Evolutionary conservation across 208 protist species (phyloP).

Genomic region (Herpetomonas muscarum): DNA sequence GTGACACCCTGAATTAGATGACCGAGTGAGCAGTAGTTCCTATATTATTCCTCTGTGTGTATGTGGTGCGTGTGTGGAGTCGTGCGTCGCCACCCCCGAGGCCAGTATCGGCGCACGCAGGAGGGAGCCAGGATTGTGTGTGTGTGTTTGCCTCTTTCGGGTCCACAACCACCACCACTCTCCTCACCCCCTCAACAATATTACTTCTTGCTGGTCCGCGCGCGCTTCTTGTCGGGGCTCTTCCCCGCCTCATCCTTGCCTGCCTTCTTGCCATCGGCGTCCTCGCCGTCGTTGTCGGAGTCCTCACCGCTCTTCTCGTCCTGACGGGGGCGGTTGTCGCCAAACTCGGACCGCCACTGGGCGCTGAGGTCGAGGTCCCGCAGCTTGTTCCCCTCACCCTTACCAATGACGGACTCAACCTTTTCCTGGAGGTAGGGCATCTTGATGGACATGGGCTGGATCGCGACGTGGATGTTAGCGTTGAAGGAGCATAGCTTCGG

Average conservation of each 20-base stretch:
- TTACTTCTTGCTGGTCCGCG: slow-evolving; percentile 10
- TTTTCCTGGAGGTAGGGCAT: slow-evolving; percentile 40
- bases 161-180: not conserved
- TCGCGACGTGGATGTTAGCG: slow-evolving; percentile 24
- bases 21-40: too few relatives aligned
- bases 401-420: slow-evolving; percentile 26
- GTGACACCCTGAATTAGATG: too few relatives aligned
- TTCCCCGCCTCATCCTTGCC: slow-evolving; percentile 1
- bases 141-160: too few relatives aligned
- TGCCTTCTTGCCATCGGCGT: slow-evolving; percentile 4
- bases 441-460: slow-evolving; percentile 13
- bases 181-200: not conserved
- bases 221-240: slow-evolving; percentile 1
- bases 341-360: slow-evolving; percentile 67
- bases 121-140: too few relatives aligned
- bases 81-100: too few relatives aligned
- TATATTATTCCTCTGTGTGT: too few relatives aligned
- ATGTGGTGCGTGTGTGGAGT: too few relatives aligned
- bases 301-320: slow-evolving; percentile 13
- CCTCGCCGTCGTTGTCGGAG: slow-evolving; percentile 12
- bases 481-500: slow-evolving; percentile 29
- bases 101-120: too few relatives aligned
- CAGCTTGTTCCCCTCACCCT: slow-evolving; percentile 12
- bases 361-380: slow-evolving; percentile 55
- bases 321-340: slow-evolving; percentile 55